Evolutionary conservation across 305 asterid species (phyloP), one percentile per base, ranked within the genome.

Genomic region (Coffea humblotiana): DNA sequence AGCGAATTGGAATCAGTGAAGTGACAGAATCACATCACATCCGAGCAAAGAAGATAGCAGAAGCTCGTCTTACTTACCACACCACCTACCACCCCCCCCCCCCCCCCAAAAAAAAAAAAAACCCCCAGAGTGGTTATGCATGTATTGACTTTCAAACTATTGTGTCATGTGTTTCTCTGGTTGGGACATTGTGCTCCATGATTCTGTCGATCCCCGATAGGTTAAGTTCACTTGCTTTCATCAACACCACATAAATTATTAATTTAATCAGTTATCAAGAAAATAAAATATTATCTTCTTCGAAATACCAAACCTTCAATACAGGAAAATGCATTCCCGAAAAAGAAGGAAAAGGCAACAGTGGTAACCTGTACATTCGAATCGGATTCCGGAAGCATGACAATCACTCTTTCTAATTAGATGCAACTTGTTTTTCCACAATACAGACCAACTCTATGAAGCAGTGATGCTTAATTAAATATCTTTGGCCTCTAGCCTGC

Each of bases 21-120:
- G 64, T 49, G 61, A 47, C 47, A 83, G 86, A 83, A 85, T 84
- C 87, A 79, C 79, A 86, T 88, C 88, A 84, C 72, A 85, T 87
- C 89, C 78, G 56, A 75, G 61, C 61, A 19, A 75, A 27, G 72
- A 47, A 35, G 74, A 77, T 65, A 10, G 18, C 25, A 27, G 70
- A 65, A 43, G 43, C 49, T 18, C 47, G 37, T 16, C 51, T 43
- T 27, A 23, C 16, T 12, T 21, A 8, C 60, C 35, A n/a, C 5
- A 58, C 32, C 37, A 12, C 13, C 21, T 58, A 6, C 12, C n/a
- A 48, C 27, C 29, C 29, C 2, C 25, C 25, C 27, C n/a, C 45
- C 12, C 29, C 70, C 8, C 70, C 67, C 25, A 23, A 11, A 0
- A 32, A 14, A 40, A 40, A 40, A 40, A 40, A 40, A 40, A 1